Evolutionary conservation across 805 yeast species (phyloP).

Genomic region (Candida ascalaphidarum): DNA sequence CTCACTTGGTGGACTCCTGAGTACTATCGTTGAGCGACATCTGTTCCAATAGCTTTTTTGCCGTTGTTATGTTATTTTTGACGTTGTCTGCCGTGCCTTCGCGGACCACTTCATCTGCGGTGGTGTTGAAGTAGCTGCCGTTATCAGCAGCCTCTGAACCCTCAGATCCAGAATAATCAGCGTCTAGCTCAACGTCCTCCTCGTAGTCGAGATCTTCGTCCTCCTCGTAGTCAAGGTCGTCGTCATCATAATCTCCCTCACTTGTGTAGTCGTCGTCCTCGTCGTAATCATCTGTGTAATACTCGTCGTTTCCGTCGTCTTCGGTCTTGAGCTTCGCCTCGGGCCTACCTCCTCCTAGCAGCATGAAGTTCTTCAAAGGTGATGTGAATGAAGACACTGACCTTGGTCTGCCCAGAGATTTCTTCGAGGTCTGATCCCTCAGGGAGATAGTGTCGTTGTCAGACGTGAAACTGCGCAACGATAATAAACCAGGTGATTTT

Average conservation of each 20-base stretch:
- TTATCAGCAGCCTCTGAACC: no score
- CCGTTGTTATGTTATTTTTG: no score
- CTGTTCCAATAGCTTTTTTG: no score
- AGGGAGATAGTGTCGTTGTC: no score
- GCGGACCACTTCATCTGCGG: no score
- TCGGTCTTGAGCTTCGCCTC: no score
- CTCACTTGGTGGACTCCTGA: no score
- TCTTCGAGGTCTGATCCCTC: not conserved
- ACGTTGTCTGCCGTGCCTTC: no score
- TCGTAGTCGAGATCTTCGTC: slow-evolving; percentile 12
- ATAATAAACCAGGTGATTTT: slow-evolving; percentile 3
- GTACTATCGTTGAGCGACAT: no score
- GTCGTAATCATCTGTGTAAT: slow-evolving; percentile 8
- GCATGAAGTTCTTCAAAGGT: slow-evolving; percentile 34
- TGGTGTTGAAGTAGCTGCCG: no score
- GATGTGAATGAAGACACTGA: slow-evolving; percentile 29
- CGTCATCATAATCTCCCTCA: slow-evolving; percentile 22
- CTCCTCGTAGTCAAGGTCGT: slow-evolving; percentile 16
- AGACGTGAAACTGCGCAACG: slow-evolving; percentile 1
- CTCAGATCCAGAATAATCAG: slow-evolving; percentile 5
- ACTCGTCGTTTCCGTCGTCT: slow-evolving; percentile 19
- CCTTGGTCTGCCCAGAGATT: slow-evolving; percentile 12
- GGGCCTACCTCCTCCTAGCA: slow-evolving; percentile 22
- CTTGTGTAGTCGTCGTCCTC: slow-evolving; percentile 2
- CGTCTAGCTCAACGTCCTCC: slow-evolving; percentile 7